phyloP scores from a whole-genome alignment of 768 basidiomycete species.

The Amanita inopinata region DNA sequence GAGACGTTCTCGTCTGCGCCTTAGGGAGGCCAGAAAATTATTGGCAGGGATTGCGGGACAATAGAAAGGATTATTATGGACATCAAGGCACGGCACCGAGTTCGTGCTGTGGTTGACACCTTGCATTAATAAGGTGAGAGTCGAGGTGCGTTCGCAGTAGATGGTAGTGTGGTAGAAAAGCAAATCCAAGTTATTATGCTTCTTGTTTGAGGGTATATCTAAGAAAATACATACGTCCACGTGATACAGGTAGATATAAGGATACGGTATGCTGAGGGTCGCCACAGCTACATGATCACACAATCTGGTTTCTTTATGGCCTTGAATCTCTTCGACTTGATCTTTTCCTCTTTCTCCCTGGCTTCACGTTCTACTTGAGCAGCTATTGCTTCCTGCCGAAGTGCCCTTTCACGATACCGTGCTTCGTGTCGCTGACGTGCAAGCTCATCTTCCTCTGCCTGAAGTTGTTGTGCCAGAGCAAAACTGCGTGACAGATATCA shows the following conservation, averaged over 20 bases:
- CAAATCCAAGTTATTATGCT: background rate
- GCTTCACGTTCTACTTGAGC: slow-evolving; percentile 17
- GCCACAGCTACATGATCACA: slow-evolving; percentile 42
- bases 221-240: slow-evolving; percentile 1
- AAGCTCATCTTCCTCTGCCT: slow-evolving; percentile 67
- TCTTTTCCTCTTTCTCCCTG: slow-evolving; percentile 19
- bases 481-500: slow-evolving; percentile 29
- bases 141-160: background rate
- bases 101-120: background rate
- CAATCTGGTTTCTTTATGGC: slow-evolving; percentile 43
- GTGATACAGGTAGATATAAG: background rate
- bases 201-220: background rate
- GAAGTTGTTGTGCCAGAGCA: slow-evolving; percentile 66
- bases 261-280: background rate
- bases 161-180: background rate
- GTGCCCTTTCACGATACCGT: slow-evolving; percentile 18
- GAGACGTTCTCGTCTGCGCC: slow-evolving; percentile 18
- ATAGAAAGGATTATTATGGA: slow-evolving; percentile 49
- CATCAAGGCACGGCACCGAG: slow-evolving; percentile 20
- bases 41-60: slow-evolving; percentile 41
- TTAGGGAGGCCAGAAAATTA: slow-evolving; percentile 36
- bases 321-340: slow-evolving; percentile 18
- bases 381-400: slow-evolving; percentile 17
- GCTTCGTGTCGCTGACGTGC: slow-evolving; percentile 29
- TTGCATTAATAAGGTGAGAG: slow-evolving; percentile 2